Evolutionary conservation across 1,284 basidiomycete species (phyloP), one percentile per base, ranked within the genome.

Genomic region (Coniferiporia sulphurascens): DNA sequence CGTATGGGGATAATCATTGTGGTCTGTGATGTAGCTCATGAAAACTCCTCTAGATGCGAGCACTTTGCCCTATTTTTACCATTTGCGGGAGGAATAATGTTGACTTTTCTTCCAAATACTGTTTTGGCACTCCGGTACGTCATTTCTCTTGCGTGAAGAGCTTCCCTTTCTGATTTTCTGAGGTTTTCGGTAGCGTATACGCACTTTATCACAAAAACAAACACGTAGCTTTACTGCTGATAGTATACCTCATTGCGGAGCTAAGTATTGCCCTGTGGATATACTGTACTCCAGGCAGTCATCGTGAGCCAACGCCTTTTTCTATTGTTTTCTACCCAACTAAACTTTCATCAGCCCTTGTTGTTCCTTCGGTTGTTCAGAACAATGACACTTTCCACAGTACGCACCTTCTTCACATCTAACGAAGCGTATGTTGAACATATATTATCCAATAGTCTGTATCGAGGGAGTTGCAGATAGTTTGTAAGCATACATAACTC

Each of bases 251-350:
- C 27, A 9, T 32, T 12, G 34, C 59, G 4, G 59, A 60, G 32
- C 46, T 60, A 19, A 41, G 48, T 35, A 38, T 60, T 8, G 55
- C 48, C 7, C 22, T 56, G n/a, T 60, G 59, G 59, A 50, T 60
- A 6, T 56, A 60, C 22, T 32, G 41, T 21, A 44, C 49, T 10
- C 59, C 59, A 17, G 55, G 59, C 12, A 21, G 32, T 51, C 59
- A 56, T 52, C 48, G 59, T 60, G 52, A 45, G 59, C 34, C n/a
- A 15, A 3, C 6, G 19, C 44, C 10, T 49, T 6, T 15, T n/a
- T 15, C 13, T 6, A 19, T n/a, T n/a, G 15, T 4, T 3, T 36
- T 41, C 27, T 21, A 19, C 7, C 34, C 27, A 41, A 3, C 10
- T 21, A 2, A 34, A 8, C 38, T 17, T 21, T 41, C 34, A 17